These are phyloP conservation scores for Mortierella sp. DNA, from an alignment of 371 early-diverging fungal genomes.

Conservation along the genomic window DNA sequence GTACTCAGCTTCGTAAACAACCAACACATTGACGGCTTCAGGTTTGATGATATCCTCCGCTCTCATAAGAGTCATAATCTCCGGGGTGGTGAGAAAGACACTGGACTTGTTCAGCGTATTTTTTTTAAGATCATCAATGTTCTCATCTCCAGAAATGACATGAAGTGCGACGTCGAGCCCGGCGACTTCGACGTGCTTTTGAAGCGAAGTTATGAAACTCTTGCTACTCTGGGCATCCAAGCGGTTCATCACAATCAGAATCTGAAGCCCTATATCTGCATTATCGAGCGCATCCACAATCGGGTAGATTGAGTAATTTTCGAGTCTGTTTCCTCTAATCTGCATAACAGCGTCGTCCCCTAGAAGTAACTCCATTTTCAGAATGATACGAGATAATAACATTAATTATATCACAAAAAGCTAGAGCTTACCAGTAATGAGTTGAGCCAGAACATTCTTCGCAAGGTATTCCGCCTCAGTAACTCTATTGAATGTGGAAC, in stretches of 20 bases:
- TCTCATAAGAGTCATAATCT: slow-evolving; percentile 18
- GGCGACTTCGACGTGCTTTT: slow-evolving; percentile 9
- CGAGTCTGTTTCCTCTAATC: slow-evolving; percentile 26
- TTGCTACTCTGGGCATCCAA: slow-evolving; percentile 24
- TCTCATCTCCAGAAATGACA: slow-evolving; percentile 9
- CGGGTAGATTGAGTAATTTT: slow-evolving; percentile 14
- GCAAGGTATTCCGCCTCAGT: slow-evolving; percentile 15
- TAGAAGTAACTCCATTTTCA: not conserved
- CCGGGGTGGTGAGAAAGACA: slow-evolving; percentile 28
- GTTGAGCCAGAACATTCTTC: slow-evolving; percentile 17
- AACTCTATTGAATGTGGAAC: not conserved
- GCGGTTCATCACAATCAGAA: slow-evolving; percentile 34
- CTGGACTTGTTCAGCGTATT: slow-evolving; percentile 2
- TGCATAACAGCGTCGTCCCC: slow-evolving; percentile 42
- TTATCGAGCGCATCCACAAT: slow-evolving; percentile 30
- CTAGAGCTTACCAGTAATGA: slow-evolving; percentile 25
- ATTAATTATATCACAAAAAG: not conserved
- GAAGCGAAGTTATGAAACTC: slow-evolving; percentile 12
- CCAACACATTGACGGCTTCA: slow-evolving; percentile 14
- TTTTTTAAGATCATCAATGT: not conserved
- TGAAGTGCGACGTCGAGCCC: slow-evolving; percentile 10
- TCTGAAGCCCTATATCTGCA: slow-evolving; percentile 16
- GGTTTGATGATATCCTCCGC: slow-evolving; percentile 11
- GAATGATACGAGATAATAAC: not conserved
- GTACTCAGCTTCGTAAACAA: slow-evolving; percentile 51